Evolutionary conservation across 2,329 filamentous ascomycete species (phyloP), one percentile per base, ranked within the genome.

Genomic region (Plectosphaerella cucumerina): DNA sequence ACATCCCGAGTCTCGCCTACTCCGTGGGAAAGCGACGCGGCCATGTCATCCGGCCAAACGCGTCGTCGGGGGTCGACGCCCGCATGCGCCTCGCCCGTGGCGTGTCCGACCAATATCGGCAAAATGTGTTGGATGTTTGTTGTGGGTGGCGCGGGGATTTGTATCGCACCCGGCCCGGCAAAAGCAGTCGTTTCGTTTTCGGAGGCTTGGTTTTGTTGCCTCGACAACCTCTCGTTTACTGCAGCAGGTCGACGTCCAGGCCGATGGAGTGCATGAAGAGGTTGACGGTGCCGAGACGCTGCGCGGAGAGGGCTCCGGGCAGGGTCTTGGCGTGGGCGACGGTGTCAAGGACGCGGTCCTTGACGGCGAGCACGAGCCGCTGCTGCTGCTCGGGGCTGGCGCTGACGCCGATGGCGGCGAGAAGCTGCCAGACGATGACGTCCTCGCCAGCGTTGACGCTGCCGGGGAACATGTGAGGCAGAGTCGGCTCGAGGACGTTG

Each of bases 201-300:
- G n/a, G 26, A 31, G 26, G 26, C 26, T 4, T 41, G 51, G 51
- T 44, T 49, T 53, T n/a, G n/a, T 21, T 50, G 49, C 50, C 34
- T 53, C 48, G 54, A 50, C 47, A 55, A 47, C 20, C 21, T 35
- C 48, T 39, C 52, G 21, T 56, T 62, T 64, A 72, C 61, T 71
- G 68, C 54, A 84, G 69, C 48, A 86, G 71, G 60, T 97, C 94
- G 47, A 99, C 94, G 73, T 99, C 94, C 65, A 99, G 79, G n/a
- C 94, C 94, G 70, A 99, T 97, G 50, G 93, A 94, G 63, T 91
- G 87, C 92, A 99, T 97, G 70, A 99, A 99, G 50, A 99, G 74
- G 67, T 99, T 99, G 59, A 99, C 94, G 64, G 96, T 96, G 52
- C 87, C 86, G 52, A 96, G 76, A 53, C 93, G 86, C 65, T 90